Evolutionary conservation across 1,139 yeast genomes (phyloP).

Genomic region (Geotrichum candidum): DNA sequence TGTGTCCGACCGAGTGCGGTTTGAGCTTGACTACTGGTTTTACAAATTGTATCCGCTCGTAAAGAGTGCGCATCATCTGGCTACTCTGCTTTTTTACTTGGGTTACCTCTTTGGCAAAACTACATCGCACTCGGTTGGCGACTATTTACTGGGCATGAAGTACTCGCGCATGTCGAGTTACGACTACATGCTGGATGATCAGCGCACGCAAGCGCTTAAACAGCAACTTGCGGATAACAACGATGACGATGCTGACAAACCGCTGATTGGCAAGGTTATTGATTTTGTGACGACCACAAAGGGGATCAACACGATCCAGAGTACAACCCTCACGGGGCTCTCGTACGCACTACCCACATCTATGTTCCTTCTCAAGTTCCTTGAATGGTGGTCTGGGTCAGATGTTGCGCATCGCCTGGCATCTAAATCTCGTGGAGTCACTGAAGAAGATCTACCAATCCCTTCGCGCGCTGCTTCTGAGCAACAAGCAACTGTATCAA

Average conservation of each 20-base stretch:
- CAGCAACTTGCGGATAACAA: conserved; percentile 6
- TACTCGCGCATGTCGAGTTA: conserved; percentile 62
- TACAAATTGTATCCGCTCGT: conserved; percentile 57
- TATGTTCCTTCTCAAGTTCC: conserved; percentile 73
- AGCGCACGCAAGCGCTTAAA: neutral
- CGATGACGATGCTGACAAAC: conserved; percentile 15
- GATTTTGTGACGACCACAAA: conserved; percentile 22
- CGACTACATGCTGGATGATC: conserved; percentile 49
- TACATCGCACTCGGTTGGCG: conserved; percentile 53
- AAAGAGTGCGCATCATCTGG: conserved; percentile 44
- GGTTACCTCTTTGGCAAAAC: conserved; percentile 62
- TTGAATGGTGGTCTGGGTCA: conserved; percentile 93
- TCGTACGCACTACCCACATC: conserved; percentile 67
- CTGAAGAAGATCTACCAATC: conserved; percentile 42
- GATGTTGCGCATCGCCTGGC: conserved; percentile 62
- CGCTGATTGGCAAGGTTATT: conserved; percentile 18
- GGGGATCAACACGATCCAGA: conserved; percentile 32
- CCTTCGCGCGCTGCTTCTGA: conserved; percentile 20
- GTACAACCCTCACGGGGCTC: conserved; percentile 32
- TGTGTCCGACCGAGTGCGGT: conserved; percentile 22
- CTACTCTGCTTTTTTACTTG: conserved; percentile 56
- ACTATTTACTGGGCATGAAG: conserved; percentile 57
- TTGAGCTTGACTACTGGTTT: conserved; percentile 42
- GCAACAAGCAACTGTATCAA: neutral
- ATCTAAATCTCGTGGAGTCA: conserved; percentile 45